Evolutionary conservation across 2,329 filamentous ascomycete species (phyloP), one percentile per base, ranked within the genome.

Genomic region (Pseudocercospora musae): DNA sequence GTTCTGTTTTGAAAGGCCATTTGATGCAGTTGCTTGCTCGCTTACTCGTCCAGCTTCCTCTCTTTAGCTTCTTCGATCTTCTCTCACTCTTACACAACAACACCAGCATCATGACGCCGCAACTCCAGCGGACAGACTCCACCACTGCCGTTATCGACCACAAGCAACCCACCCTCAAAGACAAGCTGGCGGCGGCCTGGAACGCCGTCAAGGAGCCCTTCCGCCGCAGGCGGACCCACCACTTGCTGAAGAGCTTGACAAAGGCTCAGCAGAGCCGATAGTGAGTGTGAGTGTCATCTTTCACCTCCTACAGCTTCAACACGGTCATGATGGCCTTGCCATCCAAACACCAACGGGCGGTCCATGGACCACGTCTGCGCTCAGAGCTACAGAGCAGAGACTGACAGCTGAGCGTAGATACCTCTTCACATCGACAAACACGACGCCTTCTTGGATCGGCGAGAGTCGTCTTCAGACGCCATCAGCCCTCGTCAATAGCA

Each of bases 81-180:
- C 27, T 33, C 15, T 56, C 29, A 56, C 37, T 21, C 29, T 21
- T 4, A 18, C 18, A 56, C 53, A 42, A 44, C 31, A 23, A 23
- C 6, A 56, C 15, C 53, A 29, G 15, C 18, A 56, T 20, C n/a
- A 56, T 15, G 50, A 33, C 31, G 20, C 50, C 50, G 11, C 50
- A 9, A n/a, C 33, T 27, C 53, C 44, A 56, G 53, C 53, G 53
- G 37, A 56, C 53, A 40, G 53, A 40, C 20, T 56, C 53, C 33
- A 56, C 53, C 53, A 44, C 53, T 21, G 53, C 53, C 29, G 18
- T 44, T 18, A 29, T 56, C 31, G 53, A 56, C 20, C 37, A 21
- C 31, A 40, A 40, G 53, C 31, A 18, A 27, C 20, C 48, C 21
- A 15, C 48, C 23, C 18, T 21, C 21, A 29, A 18, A 29, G 48